Percentiles rank a stretch among this genome's conserved stretches.
These are phyloP conservation scores for Haplographium delicatum DNA, from an alignment of 495 filamentous ascomycete genomes.

Conservation along the genomic window DNA sequence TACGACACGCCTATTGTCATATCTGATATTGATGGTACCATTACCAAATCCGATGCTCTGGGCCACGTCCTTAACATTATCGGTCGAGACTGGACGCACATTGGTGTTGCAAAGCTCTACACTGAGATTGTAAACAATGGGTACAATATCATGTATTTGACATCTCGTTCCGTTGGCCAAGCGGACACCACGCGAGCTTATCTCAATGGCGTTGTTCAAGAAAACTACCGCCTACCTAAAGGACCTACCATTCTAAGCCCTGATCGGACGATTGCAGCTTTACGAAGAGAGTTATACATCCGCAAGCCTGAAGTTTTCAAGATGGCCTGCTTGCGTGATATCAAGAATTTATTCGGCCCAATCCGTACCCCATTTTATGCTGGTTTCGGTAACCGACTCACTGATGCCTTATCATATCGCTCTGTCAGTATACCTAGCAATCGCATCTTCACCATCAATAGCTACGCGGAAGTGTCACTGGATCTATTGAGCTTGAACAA, in stretches of 20 bases:
- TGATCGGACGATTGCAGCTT: slow-evolving; percentile 91
- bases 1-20: slow-evolving; percentile 90
- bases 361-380: slow-evolving; percentile 87
- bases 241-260: slow-evolving; percentile 93
- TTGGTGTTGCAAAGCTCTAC: slow-evolving; percentile 94
- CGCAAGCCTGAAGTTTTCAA: slow-evolving; percentile 99
- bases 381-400: slow-evolving; percentile 94
- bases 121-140: slow-evolving; percentile 93
- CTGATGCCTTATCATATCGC: slow-evolving; percentile 92
- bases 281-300: slow-evolving; percentile 90
- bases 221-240: slow-evolving; percentile 77
- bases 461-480: slow-evolving; percentile 91
- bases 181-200: slow-evolving; percentile 89
- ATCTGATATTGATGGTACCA: slow-evolving; percentile 97
- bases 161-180: slow-evolving; percentile 87
- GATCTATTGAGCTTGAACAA: slow-evolving; percentile 88
- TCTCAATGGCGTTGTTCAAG: slow-evolving; percentile 83
- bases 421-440: slow-evolving; percentile 91
- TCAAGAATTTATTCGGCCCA: slow-evolving; percentile 77
- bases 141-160: slow-evolving; percentile 98
- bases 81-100: slow-evolving; percentile 96
- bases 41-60: slow-evolving; percentile 96
- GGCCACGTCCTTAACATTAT: slow-evolving; percentile 99
- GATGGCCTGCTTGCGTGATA: slow-evolving; percentile 95
- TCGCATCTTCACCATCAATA: slow-evolving; percentile 98